A percentile compares a stretch with the other conserved stretches of the same genome.
These are phyloP conservation scores for Cenchrus fungigraminus DNA, from an alignment of 176 grass and related monocot genomes.

Conservation along the genomic window DNA sequence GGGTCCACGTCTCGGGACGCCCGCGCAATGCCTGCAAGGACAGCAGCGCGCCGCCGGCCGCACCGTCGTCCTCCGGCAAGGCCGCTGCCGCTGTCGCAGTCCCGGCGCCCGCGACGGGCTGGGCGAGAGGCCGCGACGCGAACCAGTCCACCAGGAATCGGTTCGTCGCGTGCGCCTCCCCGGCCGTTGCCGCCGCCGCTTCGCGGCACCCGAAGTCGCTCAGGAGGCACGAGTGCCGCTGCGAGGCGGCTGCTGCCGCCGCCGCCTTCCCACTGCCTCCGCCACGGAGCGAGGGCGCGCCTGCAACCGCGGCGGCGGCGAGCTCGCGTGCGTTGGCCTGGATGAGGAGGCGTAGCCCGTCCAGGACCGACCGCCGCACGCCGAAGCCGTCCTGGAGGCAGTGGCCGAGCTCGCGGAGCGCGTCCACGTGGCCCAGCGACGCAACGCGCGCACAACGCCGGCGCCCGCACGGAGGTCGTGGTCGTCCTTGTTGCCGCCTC, in stretches of 20 bases:
- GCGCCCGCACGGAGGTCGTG: constrained; percentile 67
- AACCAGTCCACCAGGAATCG: constrained; percentile 71
- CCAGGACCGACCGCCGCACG: constrained; percentile 56
- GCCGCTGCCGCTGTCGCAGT: not conserved
- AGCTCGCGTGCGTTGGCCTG: constrained; percentile 65
- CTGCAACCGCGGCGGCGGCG: constrained; percentile 7
- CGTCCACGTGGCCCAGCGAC: constrained; percentile 70
- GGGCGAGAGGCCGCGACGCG: not conserved
- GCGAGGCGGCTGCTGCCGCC: not conserved
- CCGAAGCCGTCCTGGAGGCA: constrained; percentile 83
- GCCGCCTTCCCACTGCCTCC: no score
- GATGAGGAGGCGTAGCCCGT: constrained; percentile 65
- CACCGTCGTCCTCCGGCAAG: not conserved
- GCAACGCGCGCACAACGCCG: constrained; percentile 73
- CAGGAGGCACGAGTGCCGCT: constrained; percentile 41
- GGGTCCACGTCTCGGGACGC: constrained; percentile 48
- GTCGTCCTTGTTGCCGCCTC: constrained; percentile 53
- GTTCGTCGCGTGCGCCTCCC: constrained; percentile 58
- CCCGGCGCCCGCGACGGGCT: not conserved
- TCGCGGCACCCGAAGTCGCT: constrained; percentile 56
- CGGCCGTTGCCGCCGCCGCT: constrained; percentile 20
- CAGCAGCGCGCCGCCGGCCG: no score
- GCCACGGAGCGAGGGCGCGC: not conserved
- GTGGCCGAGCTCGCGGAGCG: constrained; percentile 82
- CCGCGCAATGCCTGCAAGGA: constrained; percentile 64